Evolutionary conservation across 1,139 yeast genomes (phyloP), one percentile per base, ranked within the genome.

Genomic region (Kodamaea ohmeri): DNA sequence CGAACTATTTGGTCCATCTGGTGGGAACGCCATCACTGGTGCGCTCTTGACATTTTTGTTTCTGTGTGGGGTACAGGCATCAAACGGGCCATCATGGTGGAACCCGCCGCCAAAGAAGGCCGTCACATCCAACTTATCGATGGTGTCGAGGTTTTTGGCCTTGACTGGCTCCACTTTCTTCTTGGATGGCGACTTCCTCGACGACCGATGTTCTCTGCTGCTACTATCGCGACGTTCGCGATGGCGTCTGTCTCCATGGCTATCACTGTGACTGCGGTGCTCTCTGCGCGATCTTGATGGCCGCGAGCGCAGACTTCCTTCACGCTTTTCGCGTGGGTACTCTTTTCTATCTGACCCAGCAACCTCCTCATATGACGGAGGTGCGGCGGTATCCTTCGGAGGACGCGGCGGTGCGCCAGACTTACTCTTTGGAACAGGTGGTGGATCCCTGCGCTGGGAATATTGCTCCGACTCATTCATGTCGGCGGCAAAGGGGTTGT

Each of bases 61-160:
- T 60, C 97, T 81, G 61, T 87, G 96, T 5, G 98, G 97, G 4
- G 95, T 85, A 62, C 97, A 90, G 2, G 98, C 98, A 61, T 92
- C 98, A 60, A 92, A 92, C 13, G 98, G 98, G 11, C 98, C 98
- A 62, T 92, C 98, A 60, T 92, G 98, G 61, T 92, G 98, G 73
- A 92, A 92, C 1, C 92, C 87, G 31, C 87, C 83, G n/a, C 97
- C 97, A 58, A 86, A 90, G 48, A 92, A 73, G 1, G 96, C 97
- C 6, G 97, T 89, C 26, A 90, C 97, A 59, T 92, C 98, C 50
- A 92, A 71, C 61, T 85, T 86, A 65, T 92, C 98, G 52, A 92
- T 92, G 4, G 95, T 87, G 56, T 92, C 98, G 48, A 92, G 77
- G 48, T 80, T 78, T 50, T 80, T 79, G 17, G 75, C 60, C 54